Conservation (phyloP, 2,329 filamentous ascomycete genomes). For the Trichocomaceae sp. region DNA sequence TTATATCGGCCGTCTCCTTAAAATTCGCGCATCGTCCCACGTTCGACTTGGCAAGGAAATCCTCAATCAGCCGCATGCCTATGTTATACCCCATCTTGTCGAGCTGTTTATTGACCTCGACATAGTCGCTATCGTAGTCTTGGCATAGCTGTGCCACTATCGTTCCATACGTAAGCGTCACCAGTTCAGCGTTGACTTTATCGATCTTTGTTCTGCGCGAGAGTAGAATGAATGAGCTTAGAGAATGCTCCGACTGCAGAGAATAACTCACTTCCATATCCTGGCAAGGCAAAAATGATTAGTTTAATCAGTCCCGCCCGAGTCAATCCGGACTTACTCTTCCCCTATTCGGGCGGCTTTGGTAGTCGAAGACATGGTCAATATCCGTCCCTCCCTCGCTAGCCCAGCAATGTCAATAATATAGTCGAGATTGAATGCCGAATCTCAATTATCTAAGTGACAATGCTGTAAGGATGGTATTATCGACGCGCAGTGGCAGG, state of each 20-base stretch:
- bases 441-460: neutral
- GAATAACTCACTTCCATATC: conserved; percentile 77
- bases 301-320: neutral
- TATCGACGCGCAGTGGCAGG: neutral
- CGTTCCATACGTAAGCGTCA: conserved; percentile 94
- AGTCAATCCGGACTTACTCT: conserved; percentile 52
- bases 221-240: neutral
- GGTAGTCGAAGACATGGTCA: conserved; percentile 49
- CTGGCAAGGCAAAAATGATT: conserved; percentile 39
- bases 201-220: conserved; percentile 74
- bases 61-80: conserved; percentile 87
- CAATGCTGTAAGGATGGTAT: neutral
- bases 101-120: conserved; percentile 92
- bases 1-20: conserved; percentile 92
- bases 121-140: conserved; percentile 90
- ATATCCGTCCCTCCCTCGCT: neutral
- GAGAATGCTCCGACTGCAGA: neutral
- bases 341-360: conserved; percentile 66
- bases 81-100: conserved; percentile 99
- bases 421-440: neutral
- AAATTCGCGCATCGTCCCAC: conserved; percentile 87
- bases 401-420: neutral
- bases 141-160: conserved; percentile 95
- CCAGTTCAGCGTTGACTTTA: conserved; percentile 96
- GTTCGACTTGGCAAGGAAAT: conserved; percentile 93